A percentile compares a stretch with the other conserved stretches of the same genome.
These are phyloP conservation scores for Polygonum maritimum DNA, from an alignment of 148 eudicot species.

Conservation along the genomic window DNA sequence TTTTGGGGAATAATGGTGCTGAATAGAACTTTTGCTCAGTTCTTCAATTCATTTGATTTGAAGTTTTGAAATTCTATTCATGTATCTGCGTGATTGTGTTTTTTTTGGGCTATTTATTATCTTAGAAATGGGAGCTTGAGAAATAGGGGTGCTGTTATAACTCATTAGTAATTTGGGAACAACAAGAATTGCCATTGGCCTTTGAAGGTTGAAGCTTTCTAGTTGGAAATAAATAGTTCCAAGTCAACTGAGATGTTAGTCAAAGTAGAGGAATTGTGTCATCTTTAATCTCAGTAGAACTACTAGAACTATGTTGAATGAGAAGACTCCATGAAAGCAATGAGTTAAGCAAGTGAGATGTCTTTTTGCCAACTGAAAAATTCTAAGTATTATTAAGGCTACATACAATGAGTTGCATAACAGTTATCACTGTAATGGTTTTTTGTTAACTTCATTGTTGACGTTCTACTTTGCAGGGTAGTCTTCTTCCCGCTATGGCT, in stretches of 20 bases:
- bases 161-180: neutral
- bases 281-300: neutral
- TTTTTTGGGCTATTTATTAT: neutral
- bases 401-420: neutral
- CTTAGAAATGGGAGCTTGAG: neutral
- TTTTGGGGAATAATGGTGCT: neutral
- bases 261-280: neutral
- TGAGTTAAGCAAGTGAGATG: neutral
- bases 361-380: neutral
- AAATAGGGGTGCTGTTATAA: neutral
- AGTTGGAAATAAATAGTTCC: neutral
- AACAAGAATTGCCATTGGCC: neutral
- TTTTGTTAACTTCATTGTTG: neutral
- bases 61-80: neutral
- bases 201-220: conserved; percentile 2
- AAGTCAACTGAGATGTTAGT: neutral
- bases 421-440: neutral
- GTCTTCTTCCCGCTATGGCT: conserved; percentile 83
- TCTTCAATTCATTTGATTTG: neutral
- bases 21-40: neutral
- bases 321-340: neutral
- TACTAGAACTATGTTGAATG: neutral
- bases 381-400: neutral
- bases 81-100: neutral
- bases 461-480: conserved; percentile 45